A percentile compares a stretch with the other conserved stretches of the same genome.
Conservation (phyloP, 2,329 filamentous ascomycete genomes). For the Epichloe amarillans region DNA sequence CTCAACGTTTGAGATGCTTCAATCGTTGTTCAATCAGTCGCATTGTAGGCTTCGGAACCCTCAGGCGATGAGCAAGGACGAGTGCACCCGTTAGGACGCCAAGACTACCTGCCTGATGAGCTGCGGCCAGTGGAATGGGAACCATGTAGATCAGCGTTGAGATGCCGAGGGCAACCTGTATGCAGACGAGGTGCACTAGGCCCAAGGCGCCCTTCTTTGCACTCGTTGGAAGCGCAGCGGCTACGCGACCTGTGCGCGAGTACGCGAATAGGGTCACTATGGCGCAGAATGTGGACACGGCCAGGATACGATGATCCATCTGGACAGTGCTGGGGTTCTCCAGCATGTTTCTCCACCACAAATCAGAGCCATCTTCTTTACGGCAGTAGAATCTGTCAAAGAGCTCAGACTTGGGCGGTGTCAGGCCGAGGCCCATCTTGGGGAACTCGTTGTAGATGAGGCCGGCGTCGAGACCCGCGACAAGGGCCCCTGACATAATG, state of each 20-base stretch:
- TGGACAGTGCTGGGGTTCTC: slow-evolving; percentile 95
- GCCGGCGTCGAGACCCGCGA: slow-evolving; percentile 89
- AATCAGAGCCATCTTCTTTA: slow-evolving; percentile 61
- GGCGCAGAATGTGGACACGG: slow-evolving; percentile 73
- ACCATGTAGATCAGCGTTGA: slow-evolving; percentile 88
- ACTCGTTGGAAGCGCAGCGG: slow-evolving; percentile 44
- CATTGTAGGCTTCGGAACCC: slow-evolving; percentile 54
- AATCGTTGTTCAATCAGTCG: slow-evolving; percentile 42
- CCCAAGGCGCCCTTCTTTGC: slow-evolving; percentile 61
- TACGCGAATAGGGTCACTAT: slow-evolving; percentile 74
- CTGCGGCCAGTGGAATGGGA: slow-evolving; percentile 72
- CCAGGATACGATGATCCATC: slow-evolving; percentile 86
- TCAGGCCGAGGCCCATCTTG: slow-evolving; percentile 74
- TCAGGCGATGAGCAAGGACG: slow-evolving; percentile 64
- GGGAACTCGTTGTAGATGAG: slow-evolving; percentile 99
- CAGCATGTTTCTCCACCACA: slow-evolving; percentile 95
- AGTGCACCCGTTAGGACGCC: slow-evolving; percentile 73
- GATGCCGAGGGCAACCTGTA: slow-evolving; percentile 82
- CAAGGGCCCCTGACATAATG: slow-evolving; percentile 84
- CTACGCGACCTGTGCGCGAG: slow-evolving; percentile 50
- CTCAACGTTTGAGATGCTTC: slow-evolving; percentile 16
- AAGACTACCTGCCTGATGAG: slow-evolving; percentile 84
- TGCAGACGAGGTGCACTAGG: slow-evolving; percentile 64
- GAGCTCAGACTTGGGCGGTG: slow-evolving; percentile 71
- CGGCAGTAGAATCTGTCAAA: slow-evolving; percentile 79